These are phyloP conservation scores for Peronospora farinosa DNA, from an alignment of 352 stramenopile species.

Conservation along the genomic window DNA sequence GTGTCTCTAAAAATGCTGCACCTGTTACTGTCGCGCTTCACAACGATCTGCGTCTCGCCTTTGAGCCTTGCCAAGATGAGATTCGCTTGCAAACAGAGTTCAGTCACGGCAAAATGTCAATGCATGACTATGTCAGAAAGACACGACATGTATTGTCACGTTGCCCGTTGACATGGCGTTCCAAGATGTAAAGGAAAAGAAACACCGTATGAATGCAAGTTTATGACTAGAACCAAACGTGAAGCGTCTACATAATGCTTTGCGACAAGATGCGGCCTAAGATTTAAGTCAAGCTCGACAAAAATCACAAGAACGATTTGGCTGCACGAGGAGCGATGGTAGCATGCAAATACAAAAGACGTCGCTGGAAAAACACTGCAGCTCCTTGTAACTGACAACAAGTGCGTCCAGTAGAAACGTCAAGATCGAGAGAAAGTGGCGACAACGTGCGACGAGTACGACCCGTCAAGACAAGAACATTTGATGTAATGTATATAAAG, in stretches of 20 bases:
- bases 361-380: constrained; percentile 44
- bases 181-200: no score
- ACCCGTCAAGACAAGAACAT: constrained; percentile 14
- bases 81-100: no score
- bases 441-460: constrained; percentile 42
- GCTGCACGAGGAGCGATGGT: constrained; percentile 56
- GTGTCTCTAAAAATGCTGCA: no score
- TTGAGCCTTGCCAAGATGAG: no score
- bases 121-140: no score
- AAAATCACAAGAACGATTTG: constrained; percentile 59
- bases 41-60: no score
- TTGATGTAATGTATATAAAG: constrained; percentile 2
- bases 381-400: constrained; percentile 35
- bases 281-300: constrained; percentile 42
- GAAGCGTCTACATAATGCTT: constrained; percentile 39
- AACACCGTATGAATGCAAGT: constrained; percentile 35
- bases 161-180: no score
- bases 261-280: constrained; percentile 35
- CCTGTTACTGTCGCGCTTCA: no score
- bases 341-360: constrained; percentile 36
- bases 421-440: constrained; percentile 43
- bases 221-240: constrained; percentile 11
- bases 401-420: constrained; percentile 31
- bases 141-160: no score
- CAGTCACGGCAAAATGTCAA: no score